phyloP scores from a whole-genome alignment of 1,284 basidiomycete genomes.

The Trichosporon sp. region DNA sequence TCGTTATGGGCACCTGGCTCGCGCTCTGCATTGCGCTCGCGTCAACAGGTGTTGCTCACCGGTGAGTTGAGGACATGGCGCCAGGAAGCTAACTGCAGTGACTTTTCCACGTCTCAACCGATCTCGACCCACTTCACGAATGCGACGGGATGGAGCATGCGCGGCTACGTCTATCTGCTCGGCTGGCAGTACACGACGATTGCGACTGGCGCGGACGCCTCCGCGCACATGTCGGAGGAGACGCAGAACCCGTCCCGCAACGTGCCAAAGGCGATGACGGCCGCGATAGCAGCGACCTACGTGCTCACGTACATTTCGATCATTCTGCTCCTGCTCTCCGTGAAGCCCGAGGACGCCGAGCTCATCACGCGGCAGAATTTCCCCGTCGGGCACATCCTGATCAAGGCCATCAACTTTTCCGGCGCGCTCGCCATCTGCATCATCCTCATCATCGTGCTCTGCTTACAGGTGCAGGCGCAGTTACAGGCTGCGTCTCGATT shows the following conservation, averaged over 20 bases:
- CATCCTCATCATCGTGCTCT: slow-evolving; percentile 45
- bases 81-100: slow-evolving; percentile 15
- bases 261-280: slow-evolving; percentile 54
- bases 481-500: slow-evolving; percentile 56
- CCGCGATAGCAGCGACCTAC: slow-evolving; percentile 46
- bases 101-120: slow-evolving; percentile 20
- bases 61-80: slow-evolving; percentile 26
- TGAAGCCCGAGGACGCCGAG: slow-evolving; percentile 42
- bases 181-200: slow-evolving; percentile 54
- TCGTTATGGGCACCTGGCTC: slow-evolving; percentile 39
- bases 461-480: slow-evolving; percentile 52
- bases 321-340: slow-evolving; percentile 48
- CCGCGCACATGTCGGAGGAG: slow-evolving; percentile 52
- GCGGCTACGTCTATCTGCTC: slow-evolving; percentile 49
- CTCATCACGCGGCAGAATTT: slow-evolving; percentile 41
- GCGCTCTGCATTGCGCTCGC: slow-evolving; percentile 49
- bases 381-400: slow-evolving; percentile 52
- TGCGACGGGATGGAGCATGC: slow-evolving; percentile 42
- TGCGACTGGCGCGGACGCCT: slow-evolving; percentile 43
- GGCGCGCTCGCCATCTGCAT: slow-evolving; percentile 46
- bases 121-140: slow-evolving; percentile 39
- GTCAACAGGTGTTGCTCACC: slow-evolving; percentile 38
- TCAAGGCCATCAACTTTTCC: slow-evolving; percentile 39
- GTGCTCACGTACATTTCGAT: slow-evolving; percentile 53
- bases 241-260: slow-evolving; percentile 54